A percentile compares a stretch with the other conserved stretches of the same genome.
phyloP scores from a whole-genome alignment of 352 stramenopile species.

The Phytophthora colocasiae region DNA sequence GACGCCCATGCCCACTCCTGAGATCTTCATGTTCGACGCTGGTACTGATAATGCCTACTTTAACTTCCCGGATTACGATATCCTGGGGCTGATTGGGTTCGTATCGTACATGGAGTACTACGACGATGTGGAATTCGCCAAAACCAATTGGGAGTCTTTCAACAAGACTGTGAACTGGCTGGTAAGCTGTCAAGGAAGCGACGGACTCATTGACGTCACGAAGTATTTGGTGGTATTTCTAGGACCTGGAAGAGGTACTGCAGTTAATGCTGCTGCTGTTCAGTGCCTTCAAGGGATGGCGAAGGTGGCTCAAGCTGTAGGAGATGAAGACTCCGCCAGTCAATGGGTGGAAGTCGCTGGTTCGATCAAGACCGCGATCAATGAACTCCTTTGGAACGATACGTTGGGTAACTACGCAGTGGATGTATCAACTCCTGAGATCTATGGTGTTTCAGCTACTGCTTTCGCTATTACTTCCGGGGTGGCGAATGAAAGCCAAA shows the following conservation, averaged over 20 bases:
- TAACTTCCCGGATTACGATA: conserved; percentile 40
- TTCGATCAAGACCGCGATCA: conserved; percentile 34
- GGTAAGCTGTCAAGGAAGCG: conserved; percentile 17
- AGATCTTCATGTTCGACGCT: conserved; percentile 37
- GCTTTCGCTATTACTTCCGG: conserved; percentile 35
- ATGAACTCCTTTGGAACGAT: conserved; percentile 38
- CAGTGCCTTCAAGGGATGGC: conserved; percentile 39
- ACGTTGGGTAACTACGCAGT: conserved; percentile 32
- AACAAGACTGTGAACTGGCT: conserved; percentile 30
- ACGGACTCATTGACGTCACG: conserved; percentile 15
- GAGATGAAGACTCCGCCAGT: conserved; percentile 27
- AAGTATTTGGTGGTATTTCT: no score
- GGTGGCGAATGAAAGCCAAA: conserved; percentile 36
- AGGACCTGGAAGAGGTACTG: no score
- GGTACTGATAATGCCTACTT: conserved; percentile 18
- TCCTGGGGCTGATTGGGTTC: conserved; percentile 38
- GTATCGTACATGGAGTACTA: conserved; percentile 48
- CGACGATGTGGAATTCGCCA: conserved; percentile 28
- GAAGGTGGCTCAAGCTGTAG: conserved; percentile 18
- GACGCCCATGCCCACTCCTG: conserved; percentile 37
- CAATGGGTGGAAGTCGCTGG: conserved; percentile 23
- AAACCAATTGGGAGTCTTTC: conserved; percentile 31
- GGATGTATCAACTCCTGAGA: conserved; percentile 18
- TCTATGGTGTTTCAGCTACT: conserved; percentile 31
- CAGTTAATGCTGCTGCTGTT: conserved; percentile 14